Base-by-base conservation (phyloP, 164 flowering plant genomes). In the Umbellularia californica region DNA sequence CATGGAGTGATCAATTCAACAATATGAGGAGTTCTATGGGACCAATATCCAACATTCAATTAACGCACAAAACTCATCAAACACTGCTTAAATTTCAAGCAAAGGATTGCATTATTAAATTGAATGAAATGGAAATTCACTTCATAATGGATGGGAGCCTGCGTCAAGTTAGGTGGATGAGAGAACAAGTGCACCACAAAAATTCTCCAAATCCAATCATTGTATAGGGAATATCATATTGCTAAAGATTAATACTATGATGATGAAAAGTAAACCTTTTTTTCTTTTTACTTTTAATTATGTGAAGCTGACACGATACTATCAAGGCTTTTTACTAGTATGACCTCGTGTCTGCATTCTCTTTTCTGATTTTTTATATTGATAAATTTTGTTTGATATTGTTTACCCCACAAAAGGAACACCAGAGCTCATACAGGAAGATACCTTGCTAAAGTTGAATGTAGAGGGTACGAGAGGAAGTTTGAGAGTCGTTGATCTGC, bases 401-500 rank as follows among this genome's bases (percentile, higher is more conserved):
- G 47, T 41, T 41, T 7, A 5, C 17, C 17, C 17, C 17, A 14
- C 15, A 55, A 11, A 55, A 17, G 17, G 60, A 55, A 19, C 13
- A 25, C 2, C 50, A 67, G 4, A 67, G 69, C 9, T 67, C 12
- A 55, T 62, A 15, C 28, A 41, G 27, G 70, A 25, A 64, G 19
- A 13, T 77, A 93, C 99, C 99, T 93, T 23, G 81, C 78, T 72
- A 95, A 79, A 65, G 95, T 92, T 58, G 80, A 81, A 71, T 73
- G 75, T 63, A 95, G 69, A 51, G 99, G 99, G 81, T 92, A 93
- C 17, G 98, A 89, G 23, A 95, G 90, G 78, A 95, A 85, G 76
- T 83, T 83, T 70, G 90, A 77, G 25, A 95, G 90, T 33, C 77
- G 85, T 74, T 87, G 86, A 75, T 92, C 96, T 23, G 97, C 78